Conservation (phyloP, 306 rosid species). For the Erythrophleum fordii region DNA sequence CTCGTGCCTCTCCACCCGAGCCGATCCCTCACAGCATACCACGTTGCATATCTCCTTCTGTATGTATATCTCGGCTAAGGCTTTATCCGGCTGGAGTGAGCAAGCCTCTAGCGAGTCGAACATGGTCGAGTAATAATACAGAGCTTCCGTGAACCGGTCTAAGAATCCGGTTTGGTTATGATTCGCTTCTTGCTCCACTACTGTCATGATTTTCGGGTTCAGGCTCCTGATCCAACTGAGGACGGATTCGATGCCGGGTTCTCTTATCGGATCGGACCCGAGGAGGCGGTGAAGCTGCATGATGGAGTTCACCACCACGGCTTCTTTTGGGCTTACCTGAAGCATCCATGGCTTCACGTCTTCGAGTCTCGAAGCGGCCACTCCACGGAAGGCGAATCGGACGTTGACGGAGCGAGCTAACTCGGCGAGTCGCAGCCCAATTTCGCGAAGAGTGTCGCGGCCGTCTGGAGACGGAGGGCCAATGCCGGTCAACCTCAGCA, state of each 20-base stretch:
- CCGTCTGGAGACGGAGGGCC: conserved; percentile 95
- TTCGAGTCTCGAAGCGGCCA: conserved; percentile 78
- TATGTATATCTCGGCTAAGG: conserved; percentile 75
- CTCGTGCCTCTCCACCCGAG: conserved; percentile 82
- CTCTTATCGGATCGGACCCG: conserved; percentile 50
- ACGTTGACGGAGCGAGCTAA: conserved; percentile 86
- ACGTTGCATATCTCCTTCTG: conserved; percentile 83
- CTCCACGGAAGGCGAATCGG: conserved; percentile 85
- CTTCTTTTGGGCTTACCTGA: conserved; percentile 70
- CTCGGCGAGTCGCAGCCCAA: conserved; percentile 77
- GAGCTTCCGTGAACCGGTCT: conserved; percentile 87
- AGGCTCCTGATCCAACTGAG: conserved; percentile 70
- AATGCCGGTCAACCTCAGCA: conserved; percentile 79
- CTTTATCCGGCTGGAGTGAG: conserved; percentile 69
- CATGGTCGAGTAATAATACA: conserved; percentile 84
- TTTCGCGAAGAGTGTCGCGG: conserved; percentile 79
- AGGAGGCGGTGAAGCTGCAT: conserved; percentile 85
- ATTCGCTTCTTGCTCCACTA: conserved; percentile 88
- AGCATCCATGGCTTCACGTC: conserved; percentile 98
- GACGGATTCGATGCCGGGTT: conserved; percentile 47
- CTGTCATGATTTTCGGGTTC: conserved; percentile 78
- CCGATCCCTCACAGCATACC: conserved; percentile 82
- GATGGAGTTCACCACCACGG: conserved; percentile 82
- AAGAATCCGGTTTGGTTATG: conserved; percentile 74
- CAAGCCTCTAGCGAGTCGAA: conserved; percentile 88